Evolutionary conservation across 2,329 filamentous ascomycete genomes (phyloP).

Genomic region (Tricladium varicosporioides): DNA sequence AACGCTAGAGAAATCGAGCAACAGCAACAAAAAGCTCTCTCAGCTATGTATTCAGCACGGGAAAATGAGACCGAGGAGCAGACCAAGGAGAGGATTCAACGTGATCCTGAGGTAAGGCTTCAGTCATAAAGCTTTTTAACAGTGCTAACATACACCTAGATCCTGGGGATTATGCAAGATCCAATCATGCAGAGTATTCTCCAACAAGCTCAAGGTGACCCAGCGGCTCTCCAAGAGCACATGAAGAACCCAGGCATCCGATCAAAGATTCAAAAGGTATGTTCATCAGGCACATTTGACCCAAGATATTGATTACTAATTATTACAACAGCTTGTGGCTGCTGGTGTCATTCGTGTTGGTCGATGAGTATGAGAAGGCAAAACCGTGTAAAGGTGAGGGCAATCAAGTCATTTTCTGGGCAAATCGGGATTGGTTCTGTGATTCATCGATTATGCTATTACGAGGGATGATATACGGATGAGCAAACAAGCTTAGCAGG

Average conservation of each 20-base stretch:
- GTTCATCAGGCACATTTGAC: slow-evolving; percentile 3
- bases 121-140: neutral
- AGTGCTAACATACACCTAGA: slow-evolving; percentile 42
- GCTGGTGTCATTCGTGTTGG: slow-evolving; percentile 88
- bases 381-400: neutral
- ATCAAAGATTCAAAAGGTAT: slow-evolving; percentile 71
- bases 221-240: slow-evolving; percentile 90
- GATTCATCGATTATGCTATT: neutral
- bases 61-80: slow-evolving; percentile 96
- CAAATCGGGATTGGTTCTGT: neutral
- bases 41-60: slow-evolving; percentile 84
- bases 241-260: slow-evolving; percentile 89
- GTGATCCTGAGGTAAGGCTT: slow-evolving; percentile 82
- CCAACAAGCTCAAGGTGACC: slow-evolving; percentile 93
- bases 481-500: neutral
- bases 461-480: neutral
- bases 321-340: slow-evolving; percentile 66
- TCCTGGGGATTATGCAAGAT: slow-evolving; percentile 88
- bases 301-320: slow-evolving; percentile 1
- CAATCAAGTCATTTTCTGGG: neutral
- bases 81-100: slow-evolving; percentile 85
- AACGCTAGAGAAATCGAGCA: slow-evolving; percentile 90
- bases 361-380: slow-evolving; percentile 27
- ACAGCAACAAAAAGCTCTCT: slow-evolving; percentile 88
- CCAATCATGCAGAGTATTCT: slow-evolving; percentile 97